These are phyloP conservation scores for Ochromonadaceae sp. DNA, from an alignment of 352 stramenopile species.

Conservation along the genomic window DNA sequence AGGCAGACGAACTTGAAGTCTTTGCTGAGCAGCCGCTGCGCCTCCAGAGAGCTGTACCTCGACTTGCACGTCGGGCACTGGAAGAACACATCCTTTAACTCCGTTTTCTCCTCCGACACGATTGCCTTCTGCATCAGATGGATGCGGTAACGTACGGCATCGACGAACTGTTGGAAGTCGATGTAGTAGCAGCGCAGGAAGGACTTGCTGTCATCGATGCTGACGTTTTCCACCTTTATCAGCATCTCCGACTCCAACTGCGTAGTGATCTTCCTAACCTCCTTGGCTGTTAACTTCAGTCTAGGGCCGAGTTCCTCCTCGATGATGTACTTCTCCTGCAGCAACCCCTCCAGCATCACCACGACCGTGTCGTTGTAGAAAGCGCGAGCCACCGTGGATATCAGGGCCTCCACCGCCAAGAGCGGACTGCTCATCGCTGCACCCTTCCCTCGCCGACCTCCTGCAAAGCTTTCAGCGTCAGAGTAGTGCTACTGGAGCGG, in stretches of 20 bases:
- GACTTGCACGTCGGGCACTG: constrained; percentile 7
- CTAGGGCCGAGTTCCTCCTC: constrained; percentile 9
- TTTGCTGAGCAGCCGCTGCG: neutral
- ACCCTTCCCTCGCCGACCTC: too few relatives aligned
- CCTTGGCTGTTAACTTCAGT: neutral
- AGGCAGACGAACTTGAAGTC: constrained; percentile 15
- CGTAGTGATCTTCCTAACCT: neutral
- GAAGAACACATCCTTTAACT: constrained; percentile 1
- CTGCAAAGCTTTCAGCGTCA: too few relatives aligned
- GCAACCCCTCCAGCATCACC: constrained; percentile 3
- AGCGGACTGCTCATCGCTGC: too few relatives aligned
- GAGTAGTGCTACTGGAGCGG: too few relatives aligned
- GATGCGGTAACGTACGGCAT: constrained; percentile 5
- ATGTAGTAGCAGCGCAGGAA: neutral
- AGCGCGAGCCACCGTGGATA: neutral
- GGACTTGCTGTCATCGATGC: neutral
- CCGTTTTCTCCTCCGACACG: neutral
- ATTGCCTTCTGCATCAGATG: constrained; percentile 3
- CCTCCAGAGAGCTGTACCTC: neutral
- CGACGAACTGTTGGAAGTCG: constrained; percentile 7
- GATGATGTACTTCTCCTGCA: constrained; percentile 3
- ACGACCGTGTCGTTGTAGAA: constrained; percentile 13
- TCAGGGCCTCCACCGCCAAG: too few relatives aligned
- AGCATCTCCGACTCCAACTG: neutral
- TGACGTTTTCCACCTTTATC: neutral